Base-by-base conservation (phyloP, 2,329 filamentous ascomycete genomes). In the Simplicillium sp. region DNA sequence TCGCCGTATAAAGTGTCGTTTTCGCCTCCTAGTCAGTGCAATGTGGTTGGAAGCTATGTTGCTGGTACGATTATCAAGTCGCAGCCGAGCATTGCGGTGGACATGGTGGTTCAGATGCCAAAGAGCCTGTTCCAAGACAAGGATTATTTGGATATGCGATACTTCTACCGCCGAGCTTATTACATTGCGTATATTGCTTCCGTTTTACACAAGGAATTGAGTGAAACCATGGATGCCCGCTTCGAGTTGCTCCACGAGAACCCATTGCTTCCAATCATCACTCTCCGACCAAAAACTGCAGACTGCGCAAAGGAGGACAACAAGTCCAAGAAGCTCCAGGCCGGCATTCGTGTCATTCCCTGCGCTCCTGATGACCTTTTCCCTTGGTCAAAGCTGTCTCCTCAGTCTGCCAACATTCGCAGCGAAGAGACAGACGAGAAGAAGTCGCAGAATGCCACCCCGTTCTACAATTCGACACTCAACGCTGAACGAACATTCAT, bases 131-230 rank as follows among this genome's bases (percentile, higher is more conserved):
- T 97, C 53, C 87, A 95, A 55, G 86, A 94, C 35, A 97, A 97
- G 63, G 92, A 98, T 61, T 96, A 90, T 58, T 72, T 89, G 38
- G 88, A 95, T 59, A 75, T 92, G 67, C 79, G 92, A 46, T 97
- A 94, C 64, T 95, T 96, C 56, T 89, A 96, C 65, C 94, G 95
- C 54, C 73, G 89, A 47, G 85, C 92, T 11, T 97, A 90, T 61
- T 97, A 94, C 56, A 67, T 97, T 38, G 87, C 89, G 29, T 87
- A 84, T 48, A 67, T 97, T 42, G 80, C 87, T 12, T 79, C 77
- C 25, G 79, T 75, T 4, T 66, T 97, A 39, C 77, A 79, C 48
- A 67, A 73, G 31, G 64, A 73, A 3, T 61, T 80, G 36, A 66
- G 65, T 4, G 59, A 72, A 13, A 64, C 66, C 1, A 70, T 83